Conservation (phyloP, 345 rosid genomes). For the Hypericum androsaemum region DNA sequence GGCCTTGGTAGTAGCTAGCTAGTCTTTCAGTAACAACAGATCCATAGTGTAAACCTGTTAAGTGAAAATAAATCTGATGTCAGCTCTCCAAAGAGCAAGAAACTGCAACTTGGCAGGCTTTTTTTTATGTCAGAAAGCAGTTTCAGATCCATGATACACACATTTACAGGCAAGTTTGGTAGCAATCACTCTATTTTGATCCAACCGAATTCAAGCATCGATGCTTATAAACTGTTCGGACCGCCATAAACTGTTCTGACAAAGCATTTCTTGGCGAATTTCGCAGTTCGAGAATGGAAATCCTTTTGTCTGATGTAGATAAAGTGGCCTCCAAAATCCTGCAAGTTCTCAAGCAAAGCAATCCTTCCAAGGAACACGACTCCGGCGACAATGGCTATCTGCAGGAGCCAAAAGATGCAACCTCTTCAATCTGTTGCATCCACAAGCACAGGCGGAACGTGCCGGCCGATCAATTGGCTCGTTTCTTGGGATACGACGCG, state of each 20-base stretch:
- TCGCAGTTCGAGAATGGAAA: slow-evolving; percentile 58
- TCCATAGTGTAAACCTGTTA: background rate
- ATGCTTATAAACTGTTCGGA: too few relatives aligned
- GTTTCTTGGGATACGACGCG: slow-evolving; percentile 46
- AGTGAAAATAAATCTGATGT: too few relatives aligned
- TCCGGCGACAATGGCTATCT: slow-evolving; percentile 9
- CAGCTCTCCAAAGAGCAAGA: too few relatives aligned
- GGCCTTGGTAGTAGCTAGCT: too few relatives aligned
- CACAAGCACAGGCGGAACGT: slow-evolving; percentile 31
- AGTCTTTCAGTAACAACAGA: background rate
- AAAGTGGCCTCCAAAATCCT: slow-evolving; percentile 40
- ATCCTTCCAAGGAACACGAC: slow-evolving; percentile 7
- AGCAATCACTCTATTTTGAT: too few relatives aligned
- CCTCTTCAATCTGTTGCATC: slow-evolving; percentile 30
- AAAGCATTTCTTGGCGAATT: background rate
- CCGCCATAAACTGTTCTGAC: too few relatives aligned
- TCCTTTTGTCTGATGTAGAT: slow-evolving; percentile 32
- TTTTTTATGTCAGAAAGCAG: too few relatives aligned
- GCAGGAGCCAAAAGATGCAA: slow-evolving; percentile 17
- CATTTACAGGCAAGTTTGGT: too few relatives aligned
- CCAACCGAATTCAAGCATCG: too few relatives aligned
- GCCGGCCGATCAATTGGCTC: slow-evolving; percentile 16
- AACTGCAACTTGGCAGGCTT: too few relatives aligned
- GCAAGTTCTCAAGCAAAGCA: slow-evolving; percentile 11
- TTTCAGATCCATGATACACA: too few relatives aligned